These are phyloP conservation scores for Sequoia sempervirens DNA, from an alignment of 75 land plant species.

Conservation along the genomic window DNA sequence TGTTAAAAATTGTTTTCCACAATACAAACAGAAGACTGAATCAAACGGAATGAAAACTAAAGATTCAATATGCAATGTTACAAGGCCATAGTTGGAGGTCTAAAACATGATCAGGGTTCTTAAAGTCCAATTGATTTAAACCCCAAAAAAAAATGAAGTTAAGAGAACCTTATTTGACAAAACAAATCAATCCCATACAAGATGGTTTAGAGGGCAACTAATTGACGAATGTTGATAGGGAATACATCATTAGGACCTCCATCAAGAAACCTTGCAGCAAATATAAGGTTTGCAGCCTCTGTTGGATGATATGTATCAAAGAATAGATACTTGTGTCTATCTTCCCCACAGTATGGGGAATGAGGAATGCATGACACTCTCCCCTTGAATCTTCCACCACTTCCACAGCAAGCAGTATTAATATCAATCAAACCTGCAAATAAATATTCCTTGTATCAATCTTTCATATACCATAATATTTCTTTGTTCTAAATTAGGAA, in stretches of 20 bases:
- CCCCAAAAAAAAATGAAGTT: too few relatives aligned
- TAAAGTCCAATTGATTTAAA: too few relatives aligned
- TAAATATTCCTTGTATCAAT: not conserved
- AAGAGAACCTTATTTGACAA: not conserved
- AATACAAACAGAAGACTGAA: too few relatives aligned
- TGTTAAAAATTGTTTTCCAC: too few relatives aligned
- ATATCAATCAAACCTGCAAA: constrained; percentile 17
- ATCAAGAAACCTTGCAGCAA: constrained; percentile 15
- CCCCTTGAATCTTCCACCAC: constrained; percentile 20
- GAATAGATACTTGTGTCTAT: constrained; percentile 21
- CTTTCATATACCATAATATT: not conserved
- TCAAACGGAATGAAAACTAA: too few relatives aligned
- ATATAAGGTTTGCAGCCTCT: constrained; percentile 18
- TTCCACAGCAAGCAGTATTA: constrained; percentile 26
- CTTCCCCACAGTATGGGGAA: constrained; percentile 5
- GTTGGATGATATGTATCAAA: constrained; percentile 28
- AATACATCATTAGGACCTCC: constrained; percentile 9
- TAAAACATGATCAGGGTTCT: too few relatives aligned
- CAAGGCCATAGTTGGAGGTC: too few relatives aligned
- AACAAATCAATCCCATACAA: not conserved
- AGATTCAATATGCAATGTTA: too few relatives aligned
- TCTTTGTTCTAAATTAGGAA: too few relatives aligned
- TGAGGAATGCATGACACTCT: constrained; percentile 16
- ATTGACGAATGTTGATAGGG: constrained; percentile 19
- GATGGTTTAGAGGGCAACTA: not conserved